phyloP scores from a whole-genome alignment of 2,329 filamentous ascomycete species.

The Claviceps monticola region DNA sequence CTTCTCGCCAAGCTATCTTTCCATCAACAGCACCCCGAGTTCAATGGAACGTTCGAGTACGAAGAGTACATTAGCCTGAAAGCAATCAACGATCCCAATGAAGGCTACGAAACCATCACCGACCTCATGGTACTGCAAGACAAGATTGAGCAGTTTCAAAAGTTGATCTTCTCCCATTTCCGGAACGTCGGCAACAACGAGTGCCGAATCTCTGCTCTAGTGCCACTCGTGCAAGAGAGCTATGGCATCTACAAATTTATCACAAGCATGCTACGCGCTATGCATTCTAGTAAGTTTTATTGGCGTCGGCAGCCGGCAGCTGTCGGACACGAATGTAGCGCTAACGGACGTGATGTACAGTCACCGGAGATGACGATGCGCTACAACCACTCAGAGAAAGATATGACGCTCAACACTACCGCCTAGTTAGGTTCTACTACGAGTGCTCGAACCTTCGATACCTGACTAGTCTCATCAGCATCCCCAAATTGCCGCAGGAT shows the following conservation, averaged over 20 bases:
- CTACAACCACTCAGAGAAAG: conserved; percentile 74
- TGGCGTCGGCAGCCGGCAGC: background rate
- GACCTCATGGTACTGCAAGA: conserved; percentile 95
- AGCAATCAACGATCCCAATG: conserved; percentile 96
- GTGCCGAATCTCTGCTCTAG: conserved; percentile 85
- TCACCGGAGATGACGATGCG: conserved; percentile 86
- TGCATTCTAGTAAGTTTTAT: conserved; percentile 69
- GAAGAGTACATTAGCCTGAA: conserved; percentile 98
- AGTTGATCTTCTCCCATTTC: conserved; percentile 96
- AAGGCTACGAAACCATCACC: conserved; percentile 91
- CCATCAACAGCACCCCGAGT: conserved; percentile 91
- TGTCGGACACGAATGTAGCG: background rate
- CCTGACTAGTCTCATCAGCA: conserved; percentile 87
- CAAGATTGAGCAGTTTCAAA: conserved; percentile 97
- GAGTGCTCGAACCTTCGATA: conserved; percentile 97
- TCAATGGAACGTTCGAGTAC: conserved; percentile 97
- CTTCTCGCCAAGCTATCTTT: conserved; percentile 91
- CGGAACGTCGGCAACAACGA: conserved; percentile 86
- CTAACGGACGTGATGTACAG: conserved; percentile 26
- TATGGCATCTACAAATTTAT: conserved; percentile 99
- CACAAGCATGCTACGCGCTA: conserved; percentile 95
- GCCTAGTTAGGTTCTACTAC: conserved; percentile 95
- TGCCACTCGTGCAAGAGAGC: conserved; percentile 89
- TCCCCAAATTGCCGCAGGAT: conserved; percentile 89
- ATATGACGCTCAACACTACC: conserved; percentile 93